These are phyloP conservation scores for Tetradesmus obliquus DNA, from an alignment of 139 green algal species.

Conservation along the genomic window DNA sequence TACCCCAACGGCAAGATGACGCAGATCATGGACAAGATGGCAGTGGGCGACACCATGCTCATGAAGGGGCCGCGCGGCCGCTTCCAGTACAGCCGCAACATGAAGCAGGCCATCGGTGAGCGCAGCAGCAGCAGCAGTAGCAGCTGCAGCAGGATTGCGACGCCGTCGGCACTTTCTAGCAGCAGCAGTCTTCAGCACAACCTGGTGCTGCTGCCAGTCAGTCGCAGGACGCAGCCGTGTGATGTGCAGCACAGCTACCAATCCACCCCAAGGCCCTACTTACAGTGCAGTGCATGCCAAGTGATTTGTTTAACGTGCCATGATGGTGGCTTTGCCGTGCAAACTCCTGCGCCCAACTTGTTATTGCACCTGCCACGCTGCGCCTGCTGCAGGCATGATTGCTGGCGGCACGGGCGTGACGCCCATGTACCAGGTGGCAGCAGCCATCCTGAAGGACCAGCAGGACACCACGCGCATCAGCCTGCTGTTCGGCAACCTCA, in stretches of 20 bases:
- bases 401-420: conserved; percentile 96
- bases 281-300: too few relatives aligned
- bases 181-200: not conserved
- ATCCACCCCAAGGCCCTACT: too few relatives aligned
- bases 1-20: conserved; percentile 93
- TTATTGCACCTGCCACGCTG: not conserved
- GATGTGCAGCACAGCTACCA: too few relatives aligned
- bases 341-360: not conserved
- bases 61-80: conserved; percentile 90
- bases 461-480: conserved; percentile 79
- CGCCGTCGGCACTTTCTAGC: conserved; percentile 29
- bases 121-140: not conserved
- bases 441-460: conserved; percentile 79
- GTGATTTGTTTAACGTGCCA: too few relatives aligned
- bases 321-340: not conserved
- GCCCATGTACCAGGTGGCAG: conserved; percentile 92
- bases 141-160: not conserved
- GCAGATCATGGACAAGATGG: conserved; percentile 82
- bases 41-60: conserved; percentile 80
- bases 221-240: not conserved
- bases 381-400: conserved; percentile 84
- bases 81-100: conserved; percentile 81
- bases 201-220: not conserved
- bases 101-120: conserved; percentile 78
- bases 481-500: conserved; percentile 92